Base-by-base conservation (phyloP, 306 rosid genomes). In the Glycine tomentella region DNA sequence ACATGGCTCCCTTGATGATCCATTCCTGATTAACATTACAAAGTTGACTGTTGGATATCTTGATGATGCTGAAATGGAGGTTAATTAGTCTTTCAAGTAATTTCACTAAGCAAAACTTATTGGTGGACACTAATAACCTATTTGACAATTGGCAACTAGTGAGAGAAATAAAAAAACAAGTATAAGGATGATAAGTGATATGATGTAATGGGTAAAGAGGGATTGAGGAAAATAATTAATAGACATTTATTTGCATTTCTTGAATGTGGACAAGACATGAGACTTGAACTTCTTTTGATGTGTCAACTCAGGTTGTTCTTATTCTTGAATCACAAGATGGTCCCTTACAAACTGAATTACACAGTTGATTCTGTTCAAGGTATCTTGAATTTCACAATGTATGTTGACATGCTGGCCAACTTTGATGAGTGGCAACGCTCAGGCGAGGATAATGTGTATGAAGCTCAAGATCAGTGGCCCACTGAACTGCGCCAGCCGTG, bases 391-490 rank as follows among this genome's bases (percentile, higher is more conserved):
- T 88, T 89, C 82, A 90, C 92, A 17, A 92, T 94, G 97, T 93
- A 90, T 59, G 90, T 92, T 72, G 98, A 94, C 72, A 94, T 87
- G 90, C 85, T 92, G 83, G 85, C 93, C 38, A 94, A 92, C 82
- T 89, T 94, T 77, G 97, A 94, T 76, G 87, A 85, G 74, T 94
- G 96, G 98, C 96, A 92, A 71, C 87, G 92, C 44, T 82, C 84
- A 0, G 93, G 91, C 34, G 58, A 85, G 61, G 94, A 94, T 80
- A 77, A 86, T 70, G 87, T 45, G 25, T 94, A 88, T 36, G 97
- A 94, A 88, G 91, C 98, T 38, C 88, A 89, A 86, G 97, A 91
- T 68, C 96, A 92, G 75, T 94, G 96, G 96, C 96, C 93, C 4
- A 77, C 87, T 66, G 91, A 90, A 81, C 81, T 88, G 9, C 81